These are phyloP conservation scores for Zygosaccharomyces pseudorouxii DNA, from an alignment of 805 yeast species.

Conservation along the genomic window DNA sequence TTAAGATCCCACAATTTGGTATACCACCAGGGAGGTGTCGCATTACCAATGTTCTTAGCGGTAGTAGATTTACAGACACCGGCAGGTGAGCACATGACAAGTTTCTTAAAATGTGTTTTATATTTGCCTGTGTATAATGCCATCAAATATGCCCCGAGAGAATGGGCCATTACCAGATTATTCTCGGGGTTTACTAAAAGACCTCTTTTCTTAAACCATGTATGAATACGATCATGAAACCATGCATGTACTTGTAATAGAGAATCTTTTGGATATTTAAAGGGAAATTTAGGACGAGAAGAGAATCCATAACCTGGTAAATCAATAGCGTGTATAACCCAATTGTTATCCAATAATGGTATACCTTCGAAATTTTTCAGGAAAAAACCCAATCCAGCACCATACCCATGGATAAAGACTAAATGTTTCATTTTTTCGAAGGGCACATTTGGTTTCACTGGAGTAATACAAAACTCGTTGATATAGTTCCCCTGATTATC, in stretches of 20 bases:
- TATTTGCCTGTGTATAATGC: conserved; percentile 58
- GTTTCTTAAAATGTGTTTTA: conserved; percentile 58
- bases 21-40: conserved; percentile 69
- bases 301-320: conserved; percentile 88
- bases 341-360: conserved; percentile 39
- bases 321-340: conserved; percentile 84
- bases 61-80: conserved; percentile 49
- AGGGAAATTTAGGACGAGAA: conserved; percentile 66
- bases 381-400: conserved; percentile 88
- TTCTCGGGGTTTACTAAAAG: conserved; percentile 31
- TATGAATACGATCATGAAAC: conserved; percentile 47
- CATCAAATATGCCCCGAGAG: conserved; percentile 86
- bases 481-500: conserved; percentile 49
- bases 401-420: conserved; percentile 88
- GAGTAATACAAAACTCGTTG: conserved; percentile 69
- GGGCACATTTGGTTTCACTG: conserved; percentile 34
- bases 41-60: conserved; percentile 32
- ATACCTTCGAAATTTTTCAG: conserved; percentile 64
- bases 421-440: conserved; percentile 40
- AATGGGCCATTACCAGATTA: conserved; percentile 73
- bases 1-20: conserved; percentile 78
- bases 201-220: conserved; percentile 37
- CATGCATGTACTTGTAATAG: conserved; percentile 32
- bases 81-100: conserved; percentile 86
- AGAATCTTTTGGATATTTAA: conserved; percentile 28